phyloP scores from a whole-genome alignment of 371 early-diverging fungal genomes.

The Nosema granulosis region DNA sequence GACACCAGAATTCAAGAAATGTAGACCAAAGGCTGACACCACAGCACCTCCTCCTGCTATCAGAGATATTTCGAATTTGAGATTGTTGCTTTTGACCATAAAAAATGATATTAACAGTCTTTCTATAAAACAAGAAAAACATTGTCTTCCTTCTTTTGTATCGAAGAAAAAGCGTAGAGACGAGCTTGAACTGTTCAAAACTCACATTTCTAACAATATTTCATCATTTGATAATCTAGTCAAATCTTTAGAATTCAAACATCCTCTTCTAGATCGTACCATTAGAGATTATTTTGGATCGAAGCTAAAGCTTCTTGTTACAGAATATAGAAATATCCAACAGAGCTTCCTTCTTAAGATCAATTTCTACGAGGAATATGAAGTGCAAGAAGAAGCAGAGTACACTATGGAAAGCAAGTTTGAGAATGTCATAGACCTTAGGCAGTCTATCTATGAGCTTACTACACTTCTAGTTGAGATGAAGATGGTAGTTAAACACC shows the following conservation, averaged over 20 bases:
- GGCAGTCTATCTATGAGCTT: conserved; percentile 48
- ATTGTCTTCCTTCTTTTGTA: conserved; percentile 47
- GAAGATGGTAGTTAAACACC: conserved; percentile 55
- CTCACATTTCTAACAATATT: neutral
- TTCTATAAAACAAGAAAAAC: conserved; percentile 33
- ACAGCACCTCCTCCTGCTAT: neutral
- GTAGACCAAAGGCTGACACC: neutral
- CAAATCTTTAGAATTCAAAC: neutral
- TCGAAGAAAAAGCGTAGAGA: conserved; percentile 22
- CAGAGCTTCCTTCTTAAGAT: conserved; percentile 46
- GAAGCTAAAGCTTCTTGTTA: conserved; percentile 29
- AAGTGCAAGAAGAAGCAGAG: conserved; percentile 20
- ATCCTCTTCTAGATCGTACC: neutral
- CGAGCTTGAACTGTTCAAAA: conserved; percentile 37
- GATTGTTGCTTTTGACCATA: conserved; percentile 3
- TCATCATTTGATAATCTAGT: conserved; percentile 1
- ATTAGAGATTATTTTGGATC: conserved; percentile 38
- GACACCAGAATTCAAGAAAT: conserved; percentile 21
- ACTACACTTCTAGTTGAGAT: conserved; percentile 59
- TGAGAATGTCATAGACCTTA: conserved; percentile 41
- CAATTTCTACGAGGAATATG: conserved; percentile 11
- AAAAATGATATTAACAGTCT: conserved; percentile 18
- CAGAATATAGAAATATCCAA: conserved; percentile 37
- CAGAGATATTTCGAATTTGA: neutral
- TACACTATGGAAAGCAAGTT: conserved; percentile 9